These are phyloP conservation scores for Hemisphaericaspora subhashii DNA, from an alignment of 1,139 yeast genomes.

Conservation along the genomic window DNA sequence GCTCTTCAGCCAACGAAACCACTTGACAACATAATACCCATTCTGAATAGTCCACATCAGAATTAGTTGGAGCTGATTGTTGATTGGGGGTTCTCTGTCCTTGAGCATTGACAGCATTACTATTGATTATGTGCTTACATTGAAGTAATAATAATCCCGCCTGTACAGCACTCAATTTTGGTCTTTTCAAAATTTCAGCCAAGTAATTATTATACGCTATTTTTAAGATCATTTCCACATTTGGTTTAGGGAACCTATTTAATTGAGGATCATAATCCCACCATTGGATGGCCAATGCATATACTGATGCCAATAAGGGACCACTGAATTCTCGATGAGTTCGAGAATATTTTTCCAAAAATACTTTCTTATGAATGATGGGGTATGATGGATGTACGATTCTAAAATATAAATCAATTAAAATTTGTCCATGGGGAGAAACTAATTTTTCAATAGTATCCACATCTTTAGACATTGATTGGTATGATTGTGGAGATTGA, in stretches of 20 bases:
- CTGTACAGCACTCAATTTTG: constrained; percentile 77
- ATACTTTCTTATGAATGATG: constrained; percentile 72
- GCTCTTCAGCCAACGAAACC: constrained; percentile 79
- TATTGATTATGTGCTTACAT: constrained; percentile 48
- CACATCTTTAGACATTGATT: constrained; percentile 64
- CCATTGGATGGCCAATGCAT: constrained; percentile 75
- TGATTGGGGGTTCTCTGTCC: constrained; percentile 1
- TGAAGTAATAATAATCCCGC: constrained; percentile 71
- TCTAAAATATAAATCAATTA: constrained; percentile 69
- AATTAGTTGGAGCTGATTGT: constrained; percentile 6
- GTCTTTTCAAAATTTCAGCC: constrained; percentile 65
- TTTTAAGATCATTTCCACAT: constrained; percentile 47
- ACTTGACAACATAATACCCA: constrained; percentile 89
- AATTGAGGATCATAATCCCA: constrained; percentile 79
- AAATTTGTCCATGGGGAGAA: constrained; percentile 74
- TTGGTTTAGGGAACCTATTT: constrained; percentile 65
- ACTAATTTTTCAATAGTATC: constrained; percentile 71
- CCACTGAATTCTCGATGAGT: constrained; percentile 80
- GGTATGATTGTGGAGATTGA: constrained; percentile 62
- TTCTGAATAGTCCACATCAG: constrained; percentile 59
- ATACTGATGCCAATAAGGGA: constrained; percentile 73
- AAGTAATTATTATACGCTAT: constrained; percentile 62
- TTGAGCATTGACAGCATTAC: constrained; percentile 4
- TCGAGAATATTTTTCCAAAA: constrained; percentile 71
- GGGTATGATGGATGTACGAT: constrained; percentile 82